phyloP scores from a whole-genome alignment of 2,329 filamentous ascomycete genomes.

The Verticillium klebahnii region DNA sequence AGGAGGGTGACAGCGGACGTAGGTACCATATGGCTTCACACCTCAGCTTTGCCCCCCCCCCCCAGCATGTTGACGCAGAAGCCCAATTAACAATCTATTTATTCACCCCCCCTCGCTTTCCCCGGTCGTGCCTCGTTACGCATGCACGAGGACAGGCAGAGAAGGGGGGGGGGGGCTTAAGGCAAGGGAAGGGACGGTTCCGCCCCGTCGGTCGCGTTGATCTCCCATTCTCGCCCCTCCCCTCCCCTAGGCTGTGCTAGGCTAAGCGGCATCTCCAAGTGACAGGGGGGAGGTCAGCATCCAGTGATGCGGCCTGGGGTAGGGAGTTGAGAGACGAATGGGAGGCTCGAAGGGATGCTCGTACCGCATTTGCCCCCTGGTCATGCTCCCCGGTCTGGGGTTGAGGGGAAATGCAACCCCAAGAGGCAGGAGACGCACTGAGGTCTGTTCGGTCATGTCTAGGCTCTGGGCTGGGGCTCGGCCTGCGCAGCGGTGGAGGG shows the following conservation, averaged over 20 bases:
- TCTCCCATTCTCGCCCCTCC: slow-evolving; percentile 1
- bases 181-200: not conserved
- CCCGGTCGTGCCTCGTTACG: not conserved
- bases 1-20: not conserved
- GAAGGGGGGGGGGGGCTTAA: not conserved
- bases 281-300: not conserved
- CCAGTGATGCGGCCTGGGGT: not conserved
- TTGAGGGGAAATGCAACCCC: slow-evolving; percentile 4
- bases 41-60: not conserved
- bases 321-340: not conserved
- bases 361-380: not conserved
- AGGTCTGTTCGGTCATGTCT: not conserved
- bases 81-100: not conserved
- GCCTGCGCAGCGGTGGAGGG: not conserved
- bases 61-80: not conserved
- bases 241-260: not conserved
- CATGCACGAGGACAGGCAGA: not conserved
- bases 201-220: slow-evolving; percentile 1
- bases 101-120: not conserved
- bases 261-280: slow-evolving; percentile 3
- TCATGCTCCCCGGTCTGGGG: slow-evolving; percentile 3
- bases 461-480: not conserved
- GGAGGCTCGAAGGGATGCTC: not conserved
- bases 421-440: not conserved
- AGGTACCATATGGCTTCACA: not conserved